Base-by-base conservation (phyloP, 2,329 filamentous ascomycete genomes). In the Fusarium buharicum region DNA sequence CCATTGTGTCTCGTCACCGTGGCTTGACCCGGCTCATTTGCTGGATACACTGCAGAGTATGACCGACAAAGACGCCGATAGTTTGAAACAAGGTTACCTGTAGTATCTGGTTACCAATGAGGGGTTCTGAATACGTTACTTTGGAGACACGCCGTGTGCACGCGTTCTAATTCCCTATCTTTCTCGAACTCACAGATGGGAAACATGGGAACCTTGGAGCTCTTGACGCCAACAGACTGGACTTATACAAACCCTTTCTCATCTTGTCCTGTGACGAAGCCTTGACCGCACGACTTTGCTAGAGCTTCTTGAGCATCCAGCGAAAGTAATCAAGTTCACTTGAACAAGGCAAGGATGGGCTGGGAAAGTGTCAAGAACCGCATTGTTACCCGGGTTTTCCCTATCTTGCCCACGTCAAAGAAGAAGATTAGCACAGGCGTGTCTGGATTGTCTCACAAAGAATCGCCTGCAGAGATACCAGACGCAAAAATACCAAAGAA, bases 301-400 rank as follows among this genome's bases (percentile, higher is more conserved):
- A 38, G n/a, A 55, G 31, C 40, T 14, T 36, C 13, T 22, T 43
- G 56, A 44, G 43, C 46, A 36, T 44, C 31, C 34, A 33, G 37
- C 38, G 28, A 28, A 14, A 27, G 41, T 28, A 40, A 40, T 24
- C 43, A 31, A 37, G 31, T 17, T 43, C 27, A 17, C 39, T 46
- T 41, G 33, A 46, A 27, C 44, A 34, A 48, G 30, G 50, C 54
- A 51, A 48, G 48, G 31, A 79, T 79, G 76, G 72, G 72, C 33
- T 78, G 77, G 75, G 76, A 73, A 64, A 72, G 69, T 24, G 70
- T 78, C 47, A 77, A 75, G 62, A 73, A 67, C 18, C 71, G 70
- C 49, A 64, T 78, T n/a, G 70, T 74, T 40, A 70, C 72, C 43
- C 74, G 73, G 56, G 70, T 76, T 45, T 58, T 73, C 22, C 71